These are phyloP conservation scores for Zhuliangozyma blackwelliae DNA, from an alignment of 1,139 yeast genomes.

Conservation along the genomic window DNA sequence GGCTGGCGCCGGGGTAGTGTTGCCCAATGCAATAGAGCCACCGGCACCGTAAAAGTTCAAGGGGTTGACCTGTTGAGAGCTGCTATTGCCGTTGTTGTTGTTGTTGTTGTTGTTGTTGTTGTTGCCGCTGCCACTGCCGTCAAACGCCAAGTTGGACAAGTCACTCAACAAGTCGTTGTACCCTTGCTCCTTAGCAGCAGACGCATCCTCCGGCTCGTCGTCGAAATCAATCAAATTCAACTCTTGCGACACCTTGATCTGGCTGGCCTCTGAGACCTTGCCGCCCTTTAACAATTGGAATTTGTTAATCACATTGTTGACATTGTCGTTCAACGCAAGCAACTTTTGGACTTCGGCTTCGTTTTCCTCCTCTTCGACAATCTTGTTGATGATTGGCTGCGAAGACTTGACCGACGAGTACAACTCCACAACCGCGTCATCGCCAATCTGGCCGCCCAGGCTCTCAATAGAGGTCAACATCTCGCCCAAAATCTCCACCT, in stretches of 20 bases:
- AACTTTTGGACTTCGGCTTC: constrained; percentile 65
- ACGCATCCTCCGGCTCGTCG: constrained; percentile 47
- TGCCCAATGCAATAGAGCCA: constrained; percentile 41
- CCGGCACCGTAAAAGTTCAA: constrained; percentile 46
- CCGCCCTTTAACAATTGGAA: constrained; percentile 66
- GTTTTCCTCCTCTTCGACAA: constrained; percentile 53
- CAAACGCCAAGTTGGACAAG: constrained; percentile 58
- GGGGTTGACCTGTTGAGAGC: constrained; percentile 25
- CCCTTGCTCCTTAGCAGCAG: constrained; percentile 41
- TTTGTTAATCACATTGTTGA: constrained; percentile 66
- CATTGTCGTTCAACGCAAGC: constrained; percentile 69
- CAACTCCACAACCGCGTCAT: constrained; percentile 69
- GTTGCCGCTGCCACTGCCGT: constrained; percentile 9
- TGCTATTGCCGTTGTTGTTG: constrained; percentile 8
- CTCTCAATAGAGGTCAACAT: constrained; percentile 65
- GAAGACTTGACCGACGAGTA: constrained; percentile 77
- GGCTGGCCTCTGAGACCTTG: constrained; percentile 55
- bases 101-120: constrained; percentile 12
- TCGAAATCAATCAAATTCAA: constrained; percentile 76
- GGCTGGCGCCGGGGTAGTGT: constrained; percentile 9
- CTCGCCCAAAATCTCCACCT: constrained; percentile 86
- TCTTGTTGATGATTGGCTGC: constrained; percentile 81
- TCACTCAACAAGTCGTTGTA: constrained; percentile 70
- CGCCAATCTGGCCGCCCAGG: constrained; percentile 42
- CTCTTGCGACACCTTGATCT: constrained; percentile 47